Evolutionary conservation across 2,329 filamentous ascomycete species (phyloP), one percentile per base, ranked within the genome.

Genomic region (Botrytis medusae): DNA sequence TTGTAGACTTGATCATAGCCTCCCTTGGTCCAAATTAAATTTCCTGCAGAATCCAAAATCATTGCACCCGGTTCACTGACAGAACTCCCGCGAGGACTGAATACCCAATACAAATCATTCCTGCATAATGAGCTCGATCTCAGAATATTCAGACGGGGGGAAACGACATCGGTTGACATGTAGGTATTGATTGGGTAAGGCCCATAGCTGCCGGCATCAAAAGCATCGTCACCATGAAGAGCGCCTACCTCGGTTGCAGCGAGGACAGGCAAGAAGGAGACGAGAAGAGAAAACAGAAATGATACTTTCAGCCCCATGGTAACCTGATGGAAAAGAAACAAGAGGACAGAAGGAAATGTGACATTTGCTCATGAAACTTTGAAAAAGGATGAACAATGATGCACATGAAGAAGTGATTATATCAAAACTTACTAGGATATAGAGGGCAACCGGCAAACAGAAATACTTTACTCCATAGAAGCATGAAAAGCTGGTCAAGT

Each of bases 21-120:
- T 5, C 73, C 59, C 44, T 79, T 81, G 64, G 83, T 84, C 85
- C 85, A 87, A 12, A 86, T 81, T 32, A 86, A 76, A 73, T 84
- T 80, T 9, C 85, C 85, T 3, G 82, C 77, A 20, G 80, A 78
- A 77, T 86, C 84, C 42, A 86, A 75, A 20, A 87, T 84, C 74
- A 84, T 83, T 2, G 84, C 84, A 4, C 84, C 83, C 2, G 82
- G 79, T 10, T 81, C 77, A 18, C 75, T 77, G 7, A 84, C 78
- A 20, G 74, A 75, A 14, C 59, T 77, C 6, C 83, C 83, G 32
- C 80, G 79, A 0, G 84, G 83, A 59, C 83, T 80, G 20, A 86
- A 76, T 32, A 86, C 81, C 1, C 81, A 82, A 73, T 82, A 84
- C 34, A 74, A 78, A 72, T 76, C 82, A 77, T 79, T 81, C 65